Conservation (phyloP, 1,284 basidiomycete genomes). For the Trichosporon asahii region DNA sequence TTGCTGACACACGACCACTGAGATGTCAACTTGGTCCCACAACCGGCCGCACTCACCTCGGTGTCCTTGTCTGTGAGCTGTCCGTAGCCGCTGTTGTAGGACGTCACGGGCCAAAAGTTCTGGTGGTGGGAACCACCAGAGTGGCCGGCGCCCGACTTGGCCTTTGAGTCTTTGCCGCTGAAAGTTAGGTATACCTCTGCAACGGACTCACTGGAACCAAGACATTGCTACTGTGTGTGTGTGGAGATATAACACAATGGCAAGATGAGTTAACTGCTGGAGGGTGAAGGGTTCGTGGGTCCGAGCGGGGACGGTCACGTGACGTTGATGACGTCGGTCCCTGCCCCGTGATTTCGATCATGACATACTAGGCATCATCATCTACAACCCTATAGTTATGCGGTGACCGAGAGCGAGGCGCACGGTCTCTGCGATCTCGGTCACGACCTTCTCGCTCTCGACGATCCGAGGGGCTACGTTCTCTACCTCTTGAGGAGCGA, state of each 20-base stretch:
- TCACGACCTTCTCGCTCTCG: not conserved
- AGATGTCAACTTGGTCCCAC: constrained; percentile 8
- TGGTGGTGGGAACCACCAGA: not conserved
- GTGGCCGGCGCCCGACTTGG: constrained; percentile 40
- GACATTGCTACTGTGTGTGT: constrained; percentile 12
- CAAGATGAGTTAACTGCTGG: too few relatives aligned
- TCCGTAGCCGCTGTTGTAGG: constrained; percentile 45
- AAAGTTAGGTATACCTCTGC: not conserved
- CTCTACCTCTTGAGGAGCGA: constrained; percentile 20
- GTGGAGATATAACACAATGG: not conserved
- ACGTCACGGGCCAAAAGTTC: constrained; percentile 75
- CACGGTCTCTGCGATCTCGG: too few relatives aligned
- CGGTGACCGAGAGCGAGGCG: not conserved
- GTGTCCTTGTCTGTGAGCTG: constrained; percentile 45
- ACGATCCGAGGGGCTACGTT: constrained; percentile 8
- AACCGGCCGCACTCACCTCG: constrained; percentile 31
- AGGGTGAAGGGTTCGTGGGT: not conserved
- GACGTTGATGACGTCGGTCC: not conserved
- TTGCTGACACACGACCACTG: constrained; percentile 69
- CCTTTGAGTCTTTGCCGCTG: constrained; percentile 9
- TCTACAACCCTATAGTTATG: constrained; percentile 11
- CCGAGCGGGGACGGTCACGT: not conserved
- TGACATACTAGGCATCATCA: not conserved
- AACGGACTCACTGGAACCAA: constrained; percentile 17
- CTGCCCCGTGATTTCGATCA: too few relatives aligned